Evolutionary conservation across 1,284 basidiomycete genomes (phyloP).

Genomic region (Wolfiporia cocos): DNA sequence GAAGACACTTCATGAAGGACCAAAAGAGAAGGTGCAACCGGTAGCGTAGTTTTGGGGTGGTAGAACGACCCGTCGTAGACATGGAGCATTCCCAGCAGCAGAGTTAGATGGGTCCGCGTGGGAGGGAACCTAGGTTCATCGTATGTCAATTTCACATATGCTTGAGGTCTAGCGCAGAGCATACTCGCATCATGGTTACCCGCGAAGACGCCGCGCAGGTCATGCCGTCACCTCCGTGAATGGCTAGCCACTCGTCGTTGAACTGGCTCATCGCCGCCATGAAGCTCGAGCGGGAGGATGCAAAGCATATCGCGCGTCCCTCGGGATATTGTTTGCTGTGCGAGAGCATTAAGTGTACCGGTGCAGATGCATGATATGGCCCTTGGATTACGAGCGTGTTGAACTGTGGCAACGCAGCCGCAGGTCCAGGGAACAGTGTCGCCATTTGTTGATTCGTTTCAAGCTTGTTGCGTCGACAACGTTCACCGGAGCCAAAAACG

Average conservation of each 20-base stretch:
- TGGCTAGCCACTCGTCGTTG: conserved; percentile 50
- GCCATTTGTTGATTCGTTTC: conserved; percentile 17
- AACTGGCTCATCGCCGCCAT: conserved; percentile 36
- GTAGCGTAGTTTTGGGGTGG: conserved; percentile 34
- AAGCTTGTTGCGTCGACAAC: no score
- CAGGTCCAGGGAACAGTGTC: conserved; percentile 21
- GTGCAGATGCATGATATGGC: conserved; percentile 30
- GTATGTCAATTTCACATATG: no score
- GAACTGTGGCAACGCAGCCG: conserved; percentile 25
- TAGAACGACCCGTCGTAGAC: conserved; percentile 25
- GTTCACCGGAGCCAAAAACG: no score
- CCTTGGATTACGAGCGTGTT: conserved; percentile 29
- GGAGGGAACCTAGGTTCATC: conserved; percentile 58
- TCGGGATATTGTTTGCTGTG: no score
- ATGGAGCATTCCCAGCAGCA: conserved; percentile 50
- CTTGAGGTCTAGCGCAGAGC: no score
- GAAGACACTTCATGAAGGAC: conserved; percentile 60
- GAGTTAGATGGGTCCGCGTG: conserved; percentile 48
- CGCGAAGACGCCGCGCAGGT: conserved; percentile 35
- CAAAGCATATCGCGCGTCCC: no score
- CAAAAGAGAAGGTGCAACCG: conserved; percentile 43
- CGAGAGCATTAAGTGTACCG: conserved; percentile 42
- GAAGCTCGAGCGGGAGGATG: conserved; percentile 40
- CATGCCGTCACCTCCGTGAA: conserved; percentile 39
- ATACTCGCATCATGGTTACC: conserved; percentile 51